Conservation (phyloP, 352 stramenopile species). For the Pythium catenulatum region DNA sequence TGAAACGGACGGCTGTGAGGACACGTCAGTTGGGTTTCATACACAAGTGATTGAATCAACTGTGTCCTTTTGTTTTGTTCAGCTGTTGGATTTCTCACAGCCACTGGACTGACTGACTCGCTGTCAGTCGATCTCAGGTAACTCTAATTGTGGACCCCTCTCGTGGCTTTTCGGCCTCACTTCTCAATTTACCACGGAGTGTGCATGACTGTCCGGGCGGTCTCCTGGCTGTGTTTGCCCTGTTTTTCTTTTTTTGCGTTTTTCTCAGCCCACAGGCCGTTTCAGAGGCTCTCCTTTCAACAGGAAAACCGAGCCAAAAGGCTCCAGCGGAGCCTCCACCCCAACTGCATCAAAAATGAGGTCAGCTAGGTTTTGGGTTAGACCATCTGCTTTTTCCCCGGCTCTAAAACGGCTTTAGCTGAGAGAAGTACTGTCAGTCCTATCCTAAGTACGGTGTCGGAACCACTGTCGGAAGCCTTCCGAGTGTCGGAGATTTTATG, state of each 20-base stretch:
- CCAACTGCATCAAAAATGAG: no score
- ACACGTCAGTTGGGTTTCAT: no score
- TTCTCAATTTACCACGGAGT: neutral
- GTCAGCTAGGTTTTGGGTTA: no score
- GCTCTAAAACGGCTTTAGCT: no score
- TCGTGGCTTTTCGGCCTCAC: neutral
- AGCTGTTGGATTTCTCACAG: neutral
- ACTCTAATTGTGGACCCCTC: neutral
- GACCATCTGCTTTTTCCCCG: no score
- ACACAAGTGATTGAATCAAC: no score
- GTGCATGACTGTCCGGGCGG: no score
- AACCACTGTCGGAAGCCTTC: neutral
- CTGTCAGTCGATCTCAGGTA: neutral
- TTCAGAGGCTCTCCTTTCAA: neutral
- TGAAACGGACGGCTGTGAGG: no score
- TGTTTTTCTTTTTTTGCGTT: neutral
- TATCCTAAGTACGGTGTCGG: neutral
- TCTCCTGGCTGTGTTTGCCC: neutral
- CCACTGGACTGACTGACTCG: neutral
- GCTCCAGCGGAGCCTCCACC: neutral
- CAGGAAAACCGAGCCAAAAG: neutral
- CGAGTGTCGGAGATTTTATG: neutral
- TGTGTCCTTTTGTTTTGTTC: neutral
- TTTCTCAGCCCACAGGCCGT: neutral
- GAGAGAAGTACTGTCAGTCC: neutral